Evolutionary conservation across 1,284 basidiomycete genomes (phyloP), one percentile per base, ranked within the genome.

Genomic region (Amylostereum areolatum): DNA sequence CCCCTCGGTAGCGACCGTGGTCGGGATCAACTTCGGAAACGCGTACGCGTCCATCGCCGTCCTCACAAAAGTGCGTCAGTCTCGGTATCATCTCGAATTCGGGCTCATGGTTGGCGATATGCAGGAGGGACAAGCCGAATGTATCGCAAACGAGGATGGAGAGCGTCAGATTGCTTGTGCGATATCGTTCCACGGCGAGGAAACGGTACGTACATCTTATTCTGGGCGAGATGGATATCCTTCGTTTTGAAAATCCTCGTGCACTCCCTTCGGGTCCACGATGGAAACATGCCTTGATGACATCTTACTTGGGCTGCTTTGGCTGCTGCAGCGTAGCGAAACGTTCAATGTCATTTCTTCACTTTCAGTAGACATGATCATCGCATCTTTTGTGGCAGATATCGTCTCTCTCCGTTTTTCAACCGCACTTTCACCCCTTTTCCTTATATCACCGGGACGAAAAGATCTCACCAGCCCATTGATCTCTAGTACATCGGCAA

Each of bases 1-100:
- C 33, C 57, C 63, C 9, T 37, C 57, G 0, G 34, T 77, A 2
- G 80, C 80, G 3, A 73, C 81, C 0, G 78, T 90, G 45, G 79
- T 99, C 49, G 96, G 96, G 49, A 93, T 99, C 74, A 98, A 97
- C 77, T 90, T 98, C 69, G 97, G 97, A 40, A 94, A 97, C 70
- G 88, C 92, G 35, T 98, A 90, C 68, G 90, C 92, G 31, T 95
- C 92, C 43, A 96, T 99, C 60, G 92, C 95, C 25, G 89, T 97
- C 52, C 89, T 97, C 63, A 94, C 92, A 65, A 97, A 97, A 77
- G 92, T 91, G 50, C 47, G 71, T 65, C 39, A 25, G 47, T 42
- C 9, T 39, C n/a, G n/a, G 31, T 30, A n/a, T 37, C 9, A 24
- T 10, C 37, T 46, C 31, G 7, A 18, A 50, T 48, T 42, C 43